Evolutionary conservation across 2,329 filamentous ascomycete genomes (phyloP).

Genomic region (Exophiala lecanii-corni): DNA sequence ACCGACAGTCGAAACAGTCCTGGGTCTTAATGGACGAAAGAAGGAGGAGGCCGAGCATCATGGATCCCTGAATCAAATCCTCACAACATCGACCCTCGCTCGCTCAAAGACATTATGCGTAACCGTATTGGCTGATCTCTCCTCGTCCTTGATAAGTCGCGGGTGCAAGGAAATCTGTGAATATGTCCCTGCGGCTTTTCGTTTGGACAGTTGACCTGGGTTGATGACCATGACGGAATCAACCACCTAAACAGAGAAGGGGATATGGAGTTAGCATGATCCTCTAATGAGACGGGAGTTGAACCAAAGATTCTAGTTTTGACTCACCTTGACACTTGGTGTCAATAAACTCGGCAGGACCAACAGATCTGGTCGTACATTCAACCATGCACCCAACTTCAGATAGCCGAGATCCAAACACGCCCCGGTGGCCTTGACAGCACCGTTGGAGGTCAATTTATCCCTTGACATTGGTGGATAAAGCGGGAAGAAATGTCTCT

Average conservation of each 20-base stretch:
- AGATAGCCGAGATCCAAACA: constrained; percentile 79
- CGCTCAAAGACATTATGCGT: constrained; percentile 75
- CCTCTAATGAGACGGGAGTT: too few species aligned
- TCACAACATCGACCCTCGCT: constrained; percentile 79
- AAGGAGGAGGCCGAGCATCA: too few species aligned
- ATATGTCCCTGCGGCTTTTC: constrained; percentile 78
- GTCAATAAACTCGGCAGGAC: constrained; percentile 77
- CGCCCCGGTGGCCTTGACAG: constrained; percentile 63
- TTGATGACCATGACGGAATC: constrained; percentile 89
- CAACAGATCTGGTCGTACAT: constrained; percentile 77
- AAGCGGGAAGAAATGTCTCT: constrained; percentile 84
- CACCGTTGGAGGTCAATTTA: constrained; percentile 61
- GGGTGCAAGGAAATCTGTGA: constrained; percentile 73
- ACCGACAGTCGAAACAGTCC: too few species aligned
- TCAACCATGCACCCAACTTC: constrained; percentile 86
- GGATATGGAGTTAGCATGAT: too few species aligned
- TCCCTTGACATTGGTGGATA: constrained; percentile 74
- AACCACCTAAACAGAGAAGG: constrained; percentile 74
- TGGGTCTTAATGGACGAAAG: too few species aligned
- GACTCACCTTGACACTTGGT: constrained; percentile 77
- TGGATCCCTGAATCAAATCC: constrained; percentile 63
- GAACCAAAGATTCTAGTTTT: too few species aligned
- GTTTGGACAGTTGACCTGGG: constrained; percentile 80
- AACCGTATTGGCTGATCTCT: constrained; percentile 55
- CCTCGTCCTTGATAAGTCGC: constrained; percentile 55